Evolutionary conservation across 805 yeast species (phyloP), one percentile per base, ranked within the genome.

Genomic region (Spathaspora boniae): DNA sequence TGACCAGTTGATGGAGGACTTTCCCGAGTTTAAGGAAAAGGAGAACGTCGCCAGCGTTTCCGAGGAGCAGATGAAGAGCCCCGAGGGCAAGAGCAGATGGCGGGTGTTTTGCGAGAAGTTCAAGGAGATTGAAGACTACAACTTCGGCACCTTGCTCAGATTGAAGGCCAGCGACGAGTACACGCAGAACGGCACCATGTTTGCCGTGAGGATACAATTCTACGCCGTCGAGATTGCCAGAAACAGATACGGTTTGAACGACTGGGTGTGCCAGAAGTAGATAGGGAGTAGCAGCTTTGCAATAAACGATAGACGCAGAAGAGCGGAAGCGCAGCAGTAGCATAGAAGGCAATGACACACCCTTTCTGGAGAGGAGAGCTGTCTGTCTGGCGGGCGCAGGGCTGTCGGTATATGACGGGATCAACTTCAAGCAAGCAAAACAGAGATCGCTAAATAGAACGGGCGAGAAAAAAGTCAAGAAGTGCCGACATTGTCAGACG

Each of bases 171-270:
- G 64, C 31, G 81, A 70, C 20, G 96, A 86, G 60, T 93, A 93
- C 61, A 76, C 77, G 31, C 86, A 91, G 65, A 76, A 79, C 30
- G 79, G 82, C 40, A 86, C 98, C 30, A 84, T 88, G 35, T 91
- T 93, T 50, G 96, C 72, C 8, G 93, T 91, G 40, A 81, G 98
- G 67, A 78, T 91, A 56, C 98, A 93, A 66, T 93, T 93, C 58
- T 85, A 89, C 52, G 96, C 96, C 37, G 75, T 88, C 54, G 98
- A 93, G 70, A 83, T 93, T 45, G 87, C 86, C 42, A 83, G 98
- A 74, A 93, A 93, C 69, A 85, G 80, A 60, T 74, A 74, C 46
- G 95, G 95, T 24, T 72, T 85, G 52, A 93, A 93, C 65, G 96
- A 93, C 65, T 93, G 98, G 98, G 72, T 79, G 8, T 29, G 31